Evolutionary conservation across 2,329 filamentous ascomycete genomes (phyloP).

Genomic region (Thelonectria blattea): DNA sequence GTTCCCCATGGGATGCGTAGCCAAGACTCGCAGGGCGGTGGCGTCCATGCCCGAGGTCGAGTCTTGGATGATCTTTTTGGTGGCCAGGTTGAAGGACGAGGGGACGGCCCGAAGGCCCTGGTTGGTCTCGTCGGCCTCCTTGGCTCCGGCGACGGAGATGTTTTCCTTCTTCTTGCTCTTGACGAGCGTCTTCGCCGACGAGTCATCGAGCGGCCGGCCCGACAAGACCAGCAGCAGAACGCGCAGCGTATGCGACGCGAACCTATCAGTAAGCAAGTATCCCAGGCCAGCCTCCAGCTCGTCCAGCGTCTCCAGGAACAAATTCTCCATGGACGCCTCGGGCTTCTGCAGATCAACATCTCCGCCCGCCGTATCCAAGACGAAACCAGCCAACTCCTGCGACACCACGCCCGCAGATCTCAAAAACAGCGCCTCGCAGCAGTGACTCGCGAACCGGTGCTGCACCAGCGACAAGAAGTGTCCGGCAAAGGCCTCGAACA

Average conservation of each 20-base stretch:
- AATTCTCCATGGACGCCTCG: conserved; percentile 75
- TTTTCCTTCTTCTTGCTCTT: conserved; percentile 94
- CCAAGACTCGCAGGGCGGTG: conserved; percentile 80
- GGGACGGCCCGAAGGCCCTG: conserved; percentile 68
- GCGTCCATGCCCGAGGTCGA: conserved; percentile 77
- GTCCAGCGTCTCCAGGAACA: conserved; percentile 82
- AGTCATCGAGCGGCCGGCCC: conserved; percentile 77
- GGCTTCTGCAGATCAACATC: conserved; percentile 53
- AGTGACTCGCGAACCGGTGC: conserved; percentile 96
- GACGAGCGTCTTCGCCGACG: conserved; percentile 73
- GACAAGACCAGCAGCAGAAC: conserved; percentile 86
- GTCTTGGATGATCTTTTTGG: conserved; percentile 82
- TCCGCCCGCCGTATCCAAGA: conserved; percentile 52
- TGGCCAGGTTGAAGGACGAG: conserved; percentile 74
- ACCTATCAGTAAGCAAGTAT: conserved; percentile 83
- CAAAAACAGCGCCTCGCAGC: conserved; percentile 91
- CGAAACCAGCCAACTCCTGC: conserved; percentile 66
- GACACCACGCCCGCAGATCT: conserved; percentile 81
- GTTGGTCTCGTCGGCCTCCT: conserved; percentile 55
- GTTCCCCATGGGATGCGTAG: conserved; percentile 89
- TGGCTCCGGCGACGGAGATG: conserved; percentile 65
- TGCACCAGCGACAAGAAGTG: conserved; percentile 91
- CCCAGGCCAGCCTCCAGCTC: conserved; percentile 87
- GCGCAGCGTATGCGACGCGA: conserved; percentile 89
- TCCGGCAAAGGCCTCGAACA: conserved; percentile 84